Base-by-base conservation (phyloP, 108 stramenopile species). In the Fragilaria crotonensis region DNA sequence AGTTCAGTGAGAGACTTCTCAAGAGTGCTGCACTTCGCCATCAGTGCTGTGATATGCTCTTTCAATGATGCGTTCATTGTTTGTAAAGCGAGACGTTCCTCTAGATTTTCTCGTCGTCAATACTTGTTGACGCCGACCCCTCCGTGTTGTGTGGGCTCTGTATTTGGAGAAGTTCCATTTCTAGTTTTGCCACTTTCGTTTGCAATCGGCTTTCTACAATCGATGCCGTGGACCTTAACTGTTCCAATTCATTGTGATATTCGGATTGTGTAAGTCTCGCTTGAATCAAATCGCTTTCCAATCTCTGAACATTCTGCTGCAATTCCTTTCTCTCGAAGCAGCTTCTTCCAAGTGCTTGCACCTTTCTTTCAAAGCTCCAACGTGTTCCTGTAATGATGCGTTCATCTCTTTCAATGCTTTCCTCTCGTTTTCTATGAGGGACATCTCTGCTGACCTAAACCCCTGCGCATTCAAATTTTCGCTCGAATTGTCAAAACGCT, bases 41-140 rank as follows among this genome's bases (percentile, higher is more conserved):
- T 63, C 27, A 64, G 33, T 17, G 50, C 27, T 25, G 36, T 57
- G 27, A 73, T 33, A 57, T 73, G 71, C 47, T 73, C 62, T 32
- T 76, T 66, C 63, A 76, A 57, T 3, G 71, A 64, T 4, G 59
- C 52, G 51, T 69, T 76, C 30, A 69, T 76, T 11, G 65, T 62
- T 33, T 52, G 67, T 67, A 76, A 56, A 9, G 67, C 33, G 51
- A 46, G 52, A 33, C 48, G 59, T 33, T 59, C 59, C 31, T 76
- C 67, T 46, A 68, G 17, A 32, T 41, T 41, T 41, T 41, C 11
- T 41, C 36, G 14, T 41, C 14, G 7, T 41, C 36, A 41, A 41
- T 7, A 41, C 36, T 41, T 41, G 11, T 14, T 11, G 14, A 11
- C 7, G 11, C 14, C 14, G 36, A 41, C 7, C 11, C 36, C 14